These are phyloP conservation scores for Lagerstroemia speciosa DNA, from an alignment of 345 rosid species.

Conservation along the genomic window DNA sequence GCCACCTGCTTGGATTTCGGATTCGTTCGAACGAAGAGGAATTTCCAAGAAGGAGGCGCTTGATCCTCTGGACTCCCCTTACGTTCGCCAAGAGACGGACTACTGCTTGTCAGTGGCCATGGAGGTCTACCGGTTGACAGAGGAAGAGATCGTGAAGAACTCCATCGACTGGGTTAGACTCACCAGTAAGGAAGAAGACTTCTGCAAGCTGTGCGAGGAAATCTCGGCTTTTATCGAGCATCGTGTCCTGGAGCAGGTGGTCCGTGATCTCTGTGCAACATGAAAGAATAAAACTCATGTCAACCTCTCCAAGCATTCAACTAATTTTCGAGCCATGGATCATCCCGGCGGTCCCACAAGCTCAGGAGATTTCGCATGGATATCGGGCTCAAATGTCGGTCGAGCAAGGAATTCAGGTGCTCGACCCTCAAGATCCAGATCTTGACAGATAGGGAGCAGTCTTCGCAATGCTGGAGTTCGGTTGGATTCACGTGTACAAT, in stretches of 20 bases:
- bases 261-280: not conserved
- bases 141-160: not conserved
- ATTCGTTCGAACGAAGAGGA: not conserved
- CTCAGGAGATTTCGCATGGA: too few relatives aligned
- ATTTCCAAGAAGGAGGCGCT: not conserved
- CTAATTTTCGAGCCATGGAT: not conserved
- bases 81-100: not conserved
- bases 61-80: not conserved
- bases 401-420: too few relatives aligned
- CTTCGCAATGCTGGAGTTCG: too few relatives aligned
- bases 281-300: too few relatives aligned
- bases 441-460: too few relatives aligned
- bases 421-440: too few relatives aligned
- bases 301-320: too few relatives aligned
- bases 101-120: not conserved
- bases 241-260: constrained; percentile 8
- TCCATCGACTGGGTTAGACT: not conserved
- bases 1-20: not conserved
- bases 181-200: not conserved
- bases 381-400: too few relatives aligned
- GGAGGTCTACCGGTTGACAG: not conserved
- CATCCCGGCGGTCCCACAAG: too few relatives aligned
- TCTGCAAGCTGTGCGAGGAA: not conserved
- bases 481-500: too few relatives aligned
- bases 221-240: constrained; percentile 7